phyloP scores from a whole-genome alignment of 2,329 filamentous ascomycete genomes.

The Ambrosiella xylebori region DNA sequence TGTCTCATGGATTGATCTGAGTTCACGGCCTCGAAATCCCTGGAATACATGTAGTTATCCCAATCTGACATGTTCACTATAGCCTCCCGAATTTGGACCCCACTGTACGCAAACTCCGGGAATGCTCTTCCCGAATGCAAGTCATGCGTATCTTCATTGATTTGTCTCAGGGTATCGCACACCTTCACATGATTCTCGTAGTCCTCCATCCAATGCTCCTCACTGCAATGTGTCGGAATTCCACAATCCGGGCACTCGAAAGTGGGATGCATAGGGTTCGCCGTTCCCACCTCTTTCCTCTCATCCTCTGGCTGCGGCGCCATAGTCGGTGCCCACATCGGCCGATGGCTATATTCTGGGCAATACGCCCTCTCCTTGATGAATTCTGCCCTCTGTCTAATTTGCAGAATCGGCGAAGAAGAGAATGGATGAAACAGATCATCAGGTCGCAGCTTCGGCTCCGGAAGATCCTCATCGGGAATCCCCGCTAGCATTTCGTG shows the following conservation, averaged over 20 bases:
- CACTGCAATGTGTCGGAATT: constrained; percentile 80
- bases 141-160: constrained; percentile 97
- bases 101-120: constrained; percentile 83
- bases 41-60: constrained; percentile 90
- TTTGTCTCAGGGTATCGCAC: constrained; percentile 77
- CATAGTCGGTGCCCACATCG: constrained; percentile 50
- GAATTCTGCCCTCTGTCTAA: constrained; percentile 71
- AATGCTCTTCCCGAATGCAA: constrained; percentile 80
- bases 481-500: constrained; percentile 14
- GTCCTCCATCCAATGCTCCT: constrained; percentile 90
- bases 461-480: constrained; percentile 15
- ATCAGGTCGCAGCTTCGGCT: constrained; percentile 40
- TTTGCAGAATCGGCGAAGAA: constrained; percentile 72
- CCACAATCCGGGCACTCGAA: constrained; percentile 97
- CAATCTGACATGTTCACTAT: constrained; percentile 96
- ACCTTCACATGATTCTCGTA: constrained; percentile 86
- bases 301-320: constrained; percentile 44
- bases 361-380: constrained; percentile 91
- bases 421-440: constrained; percentile 91
- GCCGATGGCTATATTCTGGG: constrained; percentile 72
- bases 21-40: constrained; percentile 82
- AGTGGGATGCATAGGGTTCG: constrained; percentile 61
- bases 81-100: constrained; percentile 76
- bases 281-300: constrained; percentile 32
- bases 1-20: constrained; percentile 82